Evolutionary conservation across 192 early-diverging fungal species (phyloP).

Genomic region (Backusella liffmaniae): DNA sequence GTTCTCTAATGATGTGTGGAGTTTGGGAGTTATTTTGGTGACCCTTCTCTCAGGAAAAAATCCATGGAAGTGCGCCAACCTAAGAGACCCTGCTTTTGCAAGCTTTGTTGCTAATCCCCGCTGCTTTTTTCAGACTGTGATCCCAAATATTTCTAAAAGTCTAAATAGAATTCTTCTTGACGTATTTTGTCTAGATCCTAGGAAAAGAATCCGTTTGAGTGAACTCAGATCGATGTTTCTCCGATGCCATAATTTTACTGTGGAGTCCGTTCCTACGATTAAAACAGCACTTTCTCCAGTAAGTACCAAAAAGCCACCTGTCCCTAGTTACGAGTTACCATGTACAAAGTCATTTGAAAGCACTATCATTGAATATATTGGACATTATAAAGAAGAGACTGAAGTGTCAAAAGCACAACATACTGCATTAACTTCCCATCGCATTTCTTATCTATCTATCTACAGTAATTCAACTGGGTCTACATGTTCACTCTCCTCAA

Average conservation of each 20-base stretch:
- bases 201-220: slow-evolving; percentile 37
- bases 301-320: neutral
- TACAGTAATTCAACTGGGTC: slow-evolving; percentile 1
- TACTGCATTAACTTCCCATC: neutral
- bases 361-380: slow-evolving; percentile 6
- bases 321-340: neutral
- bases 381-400: neutral
- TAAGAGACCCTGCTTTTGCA: slow-evolving; percentile 56
- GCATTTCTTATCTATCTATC: neutral
- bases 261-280: neutral
- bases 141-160: slow-evolving; percentile 52
- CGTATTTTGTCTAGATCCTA: slow-evolving; percentile 46
- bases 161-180: slow-evolving; percentile 52
- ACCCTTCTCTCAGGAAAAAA: slow-evolving; percentile 76
- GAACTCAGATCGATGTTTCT: slow-evolving; percentile 33
- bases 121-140: slow-evolving; percentile 63
- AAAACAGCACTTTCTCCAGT: neutral
- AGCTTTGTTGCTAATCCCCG: slow-evolving; percentile 48
- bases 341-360: slow-evolving; percentile 15
- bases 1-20: slow-evolving; percentile 83
- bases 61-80: slow-evolving; percentile 73
- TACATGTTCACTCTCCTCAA: slow-evolving; percentile 4
- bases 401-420: slow-evolving; percentile 2
- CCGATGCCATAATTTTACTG: slow-evolving; percentile 4
- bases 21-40: slow-evolving; percentile 92